Evolutionary conservation across 2,329 filamentous ascomycete species (phyloP).

Genomic region (Colletotrichum tropicicola): DNA sequence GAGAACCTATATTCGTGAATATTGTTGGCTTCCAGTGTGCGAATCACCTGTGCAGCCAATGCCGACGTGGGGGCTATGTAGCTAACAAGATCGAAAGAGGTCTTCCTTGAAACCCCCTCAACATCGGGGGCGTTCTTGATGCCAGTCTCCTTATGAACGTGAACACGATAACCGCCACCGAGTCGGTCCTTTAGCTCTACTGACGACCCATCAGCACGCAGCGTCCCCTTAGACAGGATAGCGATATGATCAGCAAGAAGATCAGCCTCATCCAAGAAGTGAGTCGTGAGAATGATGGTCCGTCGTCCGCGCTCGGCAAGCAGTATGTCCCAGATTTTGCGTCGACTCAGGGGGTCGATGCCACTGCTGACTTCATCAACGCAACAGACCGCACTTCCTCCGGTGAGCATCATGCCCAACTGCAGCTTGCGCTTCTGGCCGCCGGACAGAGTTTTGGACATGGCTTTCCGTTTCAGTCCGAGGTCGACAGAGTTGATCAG

Average conservation of each 20-base stretch:
- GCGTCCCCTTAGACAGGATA: constrained; percentile 83
- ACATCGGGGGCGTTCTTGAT: constrained; percentile 59
- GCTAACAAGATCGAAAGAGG: constrained; percentile 75
- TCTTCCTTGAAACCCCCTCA: constrained; percentile 63
- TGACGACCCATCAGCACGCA: constrained; percentile 85
- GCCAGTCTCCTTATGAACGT: constrained; percentile 70
- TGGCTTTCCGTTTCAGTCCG: constrained; percentile 75
- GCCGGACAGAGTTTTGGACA: constrained; percentile 82
- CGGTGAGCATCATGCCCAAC: constrained; percentile 94
- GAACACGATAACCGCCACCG: constrained; percentile 86
- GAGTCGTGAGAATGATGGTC: constrained; percentile 89
- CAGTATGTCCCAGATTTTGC: constrained; percentile 95
- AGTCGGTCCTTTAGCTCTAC: constrained; percentile 85
- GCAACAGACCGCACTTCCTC: constrained; percentile 87
- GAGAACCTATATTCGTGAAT: constrained; percentile 85
- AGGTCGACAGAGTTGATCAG: constrained; percentile 80
- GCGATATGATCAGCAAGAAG: constrained; percentile 88
- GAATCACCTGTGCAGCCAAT: constrained; percentile 77
- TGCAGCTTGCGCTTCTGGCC: constrained; percentile 94
- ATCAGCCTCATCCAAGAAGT: constrained; percentile 94
- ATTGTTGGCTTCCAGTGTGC: constrained; percentile 70
- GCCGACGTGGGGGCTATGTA: constrained; percentile 77
- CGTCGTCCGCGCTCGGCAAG: constrained; percentile 82
- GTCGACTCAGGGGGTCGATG: constrained; percentile 83
- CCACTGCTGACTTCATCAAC: constrained; percentile 92